These are phyloP conservation scores for Vanrija sp. DNA, from an alignment of 1,284 basidiomycete genomes.

Conservation along the genomic window DNA sequence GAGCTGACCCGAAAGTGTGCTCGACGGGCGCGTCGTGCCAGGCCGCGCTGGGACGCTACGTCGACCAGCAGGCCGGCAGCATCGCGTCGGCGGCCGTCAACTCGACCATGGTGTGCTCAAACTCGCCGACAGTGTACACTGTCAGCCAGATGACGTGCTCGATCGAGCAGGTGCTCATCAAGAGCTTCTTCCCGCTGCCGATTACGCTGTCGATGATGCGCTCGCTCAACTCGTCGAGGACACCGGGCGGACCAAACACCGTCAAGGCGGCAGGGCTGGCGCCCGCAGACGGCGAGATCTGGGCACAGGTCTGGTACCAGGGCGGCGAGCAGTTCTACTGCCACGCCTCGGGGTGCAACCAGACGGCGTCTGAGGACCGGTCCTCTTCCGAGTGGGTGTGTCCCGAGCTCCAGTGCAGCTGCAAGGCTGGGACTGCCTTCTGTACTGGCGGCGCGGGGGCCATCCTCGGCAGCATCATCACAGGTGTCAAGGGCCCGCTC, in stretches of 20 bases:
- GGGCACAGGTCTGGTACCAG: conserved; percentile 75
- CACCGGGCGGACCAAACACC: conserved; percentile 52
- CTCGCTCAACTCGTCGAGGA: conserved; percentile 61
- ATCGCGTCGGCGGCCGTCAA: conserved; percentile 17
- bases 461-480: conserved; percentile 57
- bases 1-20: conserved; percentile 2
- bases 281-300: conserved; percentile 57
- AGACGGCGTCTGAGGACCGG: conserved; percentile 48
- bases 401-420: conserved; percentile 66
- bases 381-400: conserved; percentile 61
- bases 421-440: conserved; percentile 64
- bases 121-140: conserved; percentile 24
- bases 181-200: conserved; percentile 63
- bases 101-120: conserved; percentile 26
- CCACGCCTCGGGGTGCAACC: conserved; percentile 63
- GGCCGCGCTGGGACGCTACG: not conserved
- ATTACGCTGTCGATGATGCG: conserved; percentile 72
- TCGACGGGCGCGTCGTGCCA: conserved; percentile 7
- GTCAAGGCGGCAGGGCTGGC: conserved; percentile 37
- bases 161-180: conserved; percentile 68
- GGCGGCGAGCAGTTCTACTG: conserved; percentile 78
- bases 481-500: conserved; percentile 42
- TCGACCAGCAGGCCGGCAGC: not conserved
- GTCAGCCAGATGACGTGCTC: conserved; percentile 32
- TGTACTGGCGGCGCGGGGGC: conserved; percentile 57